A percentile compares a stretch with the other conserved stretches of the same genome.
These are phyloP conservation scores for Botryococcus braunii DNA, from an alignment of 163 green algal genomes.

Conservation along the genomic window DNA sequence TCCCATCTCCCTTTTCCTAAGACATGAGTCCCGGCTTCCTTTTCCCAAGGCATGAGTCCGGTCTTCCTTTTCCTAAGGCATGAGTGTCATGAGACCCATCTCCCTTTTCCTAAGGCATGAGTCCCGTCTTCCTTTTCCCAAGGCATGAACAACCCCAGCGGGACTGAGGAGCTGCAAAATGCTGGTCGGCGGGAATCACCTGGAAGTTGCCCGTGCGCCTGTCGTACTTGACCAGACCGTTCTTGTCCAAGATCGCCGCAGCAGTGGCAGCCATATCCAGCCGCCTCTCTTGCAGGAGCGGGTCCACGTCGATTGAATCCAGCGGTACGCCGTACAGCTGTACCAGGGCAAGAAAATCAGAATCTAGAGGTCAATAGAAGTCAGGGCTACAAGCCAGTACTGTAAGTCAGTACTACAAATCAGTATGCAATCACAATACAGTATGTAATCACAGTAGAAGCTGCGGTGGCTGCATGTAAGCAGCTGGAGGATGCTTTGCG, in stretches of 20 bases:
- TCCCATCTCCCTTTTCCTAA: no score
- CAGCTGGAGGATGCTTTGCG: no score
- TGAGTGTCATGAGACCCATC: no score
- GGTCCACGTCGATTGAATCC: constrained; percentile 59
- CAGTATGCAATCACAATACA: neutral
- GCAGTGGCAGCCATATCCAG: constrained; percentile 86
- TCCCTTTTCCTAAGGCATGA: no score
- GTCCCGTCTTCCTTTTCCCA: no score
- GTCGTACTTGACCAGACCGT: constrained; percentile 82
- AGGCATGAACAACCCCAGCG: no score
- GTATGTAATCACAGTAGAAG: neutral
- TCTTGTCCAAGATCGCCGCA: constrained; percentile 73
- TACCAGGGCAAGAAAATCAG: neutral
- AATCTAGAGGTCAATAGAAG: neutral
- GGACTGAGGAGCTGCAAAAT: no score
- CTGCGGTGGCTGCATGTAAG: no score
- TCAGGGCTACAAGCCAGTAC: neutral
- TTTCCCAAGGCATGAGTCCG: no score
- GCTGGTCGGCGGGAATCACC: constrained; percentile 15
- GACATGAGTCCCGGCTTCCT: no score
- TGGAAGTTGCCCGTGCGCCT: constrained; percentile 52
- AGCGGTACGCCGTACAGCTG: constrained; percentile 81
- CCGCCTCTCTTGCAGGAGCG: constrained; percentile 66
- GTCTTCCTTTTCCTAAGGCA: no score
- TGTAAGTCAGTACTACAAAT: neutral